Evolutionary conservation across 164 flowering plant species (phyloP).

Genomic region (Annona squamosa): DNA sequence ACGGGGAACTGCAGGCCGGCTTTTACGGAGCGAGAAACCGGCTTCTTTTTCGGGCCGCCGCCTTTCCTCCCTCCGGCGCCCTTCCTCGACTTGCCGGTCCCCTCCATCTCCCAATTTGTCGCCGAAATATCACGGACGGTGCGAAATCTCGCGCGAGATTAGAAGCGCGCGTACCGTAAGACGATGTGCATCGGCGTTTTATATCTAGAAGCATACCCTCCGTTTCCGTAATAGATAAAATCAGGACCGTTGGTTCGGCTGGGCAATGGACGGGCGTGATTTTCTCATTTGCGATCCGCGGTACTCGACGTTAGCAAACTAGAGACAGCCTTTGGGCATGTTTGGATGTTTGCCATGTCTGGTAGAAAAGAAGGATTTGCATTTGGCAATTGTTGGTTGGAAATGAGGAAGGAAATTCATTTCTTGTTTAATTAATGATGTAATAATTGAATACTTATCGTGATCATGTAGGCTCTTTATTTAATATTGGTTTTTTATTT

Average conservation of each 20-base stretch:
- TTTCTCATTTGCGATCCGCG: background rate
- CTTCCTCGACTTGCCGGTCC: constrained; percentile 21
- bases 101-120: constrained; percentile 20
- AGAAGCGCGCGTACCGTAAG: background rate
- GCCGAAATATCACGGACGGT: background rate
- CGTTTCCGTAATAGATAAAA: background rate
- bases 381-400: background rate
- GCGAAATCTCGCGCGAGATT: too few relatives aligned
- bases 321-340: too few relatives aligned
- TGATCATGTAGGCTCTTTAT: too few relatives aligned
- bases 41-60: constrained; percentile 32
- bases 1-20: constrained; percentile 35
- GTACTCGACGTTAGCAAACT: too few relatives aligned
- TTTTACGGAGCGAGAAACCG: constrained; percentile 21
- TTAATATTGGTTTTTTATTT: too few relatives aligned
- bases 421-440: too few relatives aligned
- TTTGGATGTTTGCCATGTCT: too few relatives aligned
- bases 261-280: constrained; percentile 7
- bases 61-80: constrained; percentile 30
- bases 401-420: background rate
- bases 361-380: background rate
- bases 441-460: too few relatives aligned
- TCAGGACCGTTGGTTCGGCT: constrained; percentile 8
- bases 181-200: background rate
- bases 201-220: constrained; percentile 2